These are phyloP conservation scores for Dactylonectria macrodidyma DNA, from an alignment of 2,329 filamentous ascomycete genomes.

Conservation along the genomic window DNA sequence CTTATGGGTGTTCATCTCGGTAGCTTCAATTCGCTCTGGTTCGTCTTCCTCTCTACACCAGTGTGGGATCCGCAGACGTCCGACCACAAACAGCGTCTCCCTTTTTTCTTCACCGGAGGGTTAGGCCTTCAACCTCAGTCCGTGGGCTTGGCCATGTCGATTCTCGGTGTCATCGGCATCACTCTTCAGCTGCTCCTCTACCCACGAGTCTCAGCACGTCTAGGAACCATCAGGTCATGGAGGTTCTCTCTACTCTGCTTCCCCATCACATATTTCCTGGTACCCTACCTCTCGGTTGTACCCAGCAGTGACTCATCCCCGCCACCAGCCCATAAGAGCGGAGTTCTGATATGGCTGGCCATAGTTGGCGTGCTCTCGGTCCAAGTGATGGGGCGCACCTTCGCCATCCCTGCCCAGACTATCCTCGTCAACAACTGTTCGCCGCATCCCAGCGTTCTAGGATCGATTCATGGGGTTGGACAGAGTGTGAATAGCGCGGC, in stretches of 20 bases:
- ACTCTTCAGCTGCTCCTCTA: conserved; percentile 60
- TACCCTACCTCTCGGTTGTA: conserved; percentile 80
- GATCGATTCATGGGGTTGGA: conserved; percentile 65
- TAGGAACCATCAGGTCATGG: conserved; percentile 33
- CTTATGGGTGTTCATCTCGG: conserved; percentile 81
- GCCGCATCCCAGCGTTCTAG: conserved; percentile 63
- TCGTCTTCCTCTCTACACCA: conserved; percentile 82
- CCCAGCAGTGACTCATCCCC: conserved; percentile 66
- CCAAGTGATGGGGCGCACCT: conserved; percentile 78
- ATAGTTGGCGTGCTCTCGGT: conserved; percentile 74
- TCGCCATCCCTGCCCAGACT: conserved; percentile 64
- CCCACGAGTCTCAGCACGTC: conserved; percentile 30
- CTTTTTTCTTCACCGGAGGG: conserved; percentile 80
- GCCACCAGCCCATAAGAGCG: conserved; percentile 67
- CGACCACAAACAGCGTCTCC: conserved; percentile 55
- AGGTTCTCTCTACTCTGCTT: conserved; percentile 75
- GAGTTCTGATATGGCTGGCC: conserved; percentile 73
- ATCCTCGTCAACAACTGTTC: conserved; percentile 65
- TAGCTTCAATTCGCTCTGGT: conserved; percentile 83
- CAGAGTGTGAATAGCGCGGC: conserved; percentile 73
- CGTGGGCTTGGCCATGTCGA: conserved; percentile 84
- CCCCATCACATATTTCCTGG: conserved; percentile 77
- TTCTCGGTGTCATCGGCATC: conserved; percentile 83
- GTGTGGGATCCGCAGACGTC: conserved; percentile 64
- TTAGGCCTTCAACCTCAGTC: conserved; percentile 79